phyloP scores from a whole-genome alignment of 1,284 basidiomycete species.

The Coniophora puteana region DNA sequence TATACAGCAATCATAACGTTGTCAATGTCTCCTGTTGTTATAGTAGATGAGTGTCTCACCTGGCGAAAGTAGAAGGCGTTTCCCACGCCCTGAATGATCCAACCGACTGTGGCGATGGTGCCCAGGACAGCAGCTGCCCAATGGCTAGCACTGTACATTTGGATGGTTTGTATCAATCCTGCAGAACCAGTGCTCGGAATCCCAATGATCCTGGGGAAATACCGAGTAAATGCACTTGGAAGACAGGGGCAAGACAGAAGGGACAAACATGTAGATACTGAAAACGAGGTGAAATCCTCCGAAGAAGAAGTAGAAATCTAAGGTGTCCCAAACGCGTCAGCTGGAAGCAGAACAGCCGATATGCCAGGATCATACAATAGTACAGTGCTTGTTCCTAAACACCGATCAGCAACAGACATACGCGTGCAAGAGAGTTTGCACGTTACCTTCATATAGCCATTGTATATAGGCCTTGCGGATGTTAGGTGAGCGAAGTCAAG shows the following conservation, averaged over 20 bases:
- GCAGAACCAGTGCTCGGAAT: slow-evolving; percentile 91
- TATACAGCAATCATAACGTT: too few relatives aligned
- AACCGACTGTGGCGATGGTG: slow-evolving; percentile 79
- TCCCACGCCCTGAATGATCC: slow-evolving; percentile 83
- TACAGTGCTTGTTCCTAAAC: slow-evolving; percentile 79
- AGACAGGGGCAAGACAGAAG: slow-evolving; percentile 13
- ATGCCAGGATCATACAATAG: slow-evolving; percentile 55
- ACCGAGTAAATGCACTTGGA: slow-evolving; percentile 19
- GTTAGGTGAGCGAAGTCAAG: slow-evolving; percentile 13
- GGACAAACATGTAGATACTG: slow-evolving; percentile 78
- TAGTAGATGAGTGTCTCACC: slow-evolving; percentile 36
- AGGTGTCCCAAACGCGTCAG: too few relatives aligned
- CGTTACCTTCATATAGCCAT: slow-evolving; percentile 91
- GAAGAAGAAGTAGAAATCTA: slow-evolving; percentile 95
- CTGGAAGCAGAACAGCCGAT: slow-evolving; percentile 18
- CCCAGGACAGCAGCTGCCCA: slow-evolving; percentile 79
- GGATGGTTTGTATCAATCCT: slow-evolving; percentile 91
- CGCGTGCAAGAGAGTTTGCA: slow-evolving; percentile 6
- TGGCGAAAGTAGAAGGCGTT: slow-evolving; percentile 81
- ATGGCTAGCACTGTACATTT: slow-evolving; percentile 60
- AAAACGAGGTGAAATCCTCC: slow-evolving; percentile 90
- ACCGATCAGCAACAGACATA: slow-evolving; percentile 13
- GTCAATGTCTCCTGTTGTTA: slow-evolving; percentile 1
- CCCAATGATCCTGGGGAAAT: slow-evolving; percentile 71
- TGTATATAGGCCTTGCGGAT: slow-evolving; percentile 83